A percentile compares a stretch with the other conserved stretches of the same genome.
phyloP scores from a whole-genome alignment of 129 eudicot species.

The Smallanthus sonchifolius region DNA sequence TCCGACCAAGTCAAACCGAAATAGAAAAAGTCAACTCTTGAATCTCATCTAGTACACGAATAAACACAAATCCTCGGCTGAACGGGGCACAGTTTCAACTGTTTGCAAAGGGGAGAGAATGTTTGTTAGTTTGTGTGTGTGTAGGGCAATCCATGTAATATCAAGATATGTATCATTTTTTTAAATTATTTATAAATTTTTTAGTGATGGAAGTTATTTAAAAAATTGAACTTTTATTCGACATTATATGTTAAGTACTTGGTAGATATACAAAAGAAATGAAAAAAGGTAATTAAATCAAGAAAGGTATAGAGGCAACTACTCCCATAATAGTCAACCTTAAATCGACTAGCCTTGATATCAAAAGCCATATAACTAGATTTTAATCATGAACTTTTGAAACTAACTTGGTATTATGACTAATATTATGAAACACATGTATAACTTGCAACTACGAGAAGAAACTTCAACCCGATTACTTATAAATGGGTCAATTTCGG shows the following conservation, averaged over 20 bases:
- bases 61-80: slow-evolving; percentile 22
- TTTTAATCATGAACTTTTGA: background rate
- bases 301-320: too few species aligned
- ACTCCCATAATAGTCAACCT: too few species aligned
- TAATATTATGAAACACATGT: background rate
- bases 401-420: background rate
- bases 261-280: background rate
- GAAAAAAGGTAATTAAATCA: background rate
- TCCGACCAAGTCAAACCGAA: slow-evolving; percentile 8
- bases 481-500: background rate
- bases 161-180: background rate
- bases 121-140: background rate
- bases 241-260: background rate
- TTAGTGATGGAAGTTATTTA: too few species aligned
- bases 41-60: slow-evolving; percentile 25
- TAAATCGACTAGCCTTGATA: too few species aligned
- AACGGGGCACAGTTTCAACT: slow-evolving; percentile 23
- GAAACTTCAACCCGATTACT: background rate
- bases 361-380: background rate
- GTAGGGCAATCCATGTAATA: background rate
- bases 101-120: background rate
- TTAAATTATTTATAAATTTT: too few species aligned
- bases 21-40: slow-evolving; percentile 13
- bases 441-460: too few species aligned
- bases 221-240: too few species aligned